phyloP scores from a whole-genome alignment of 306 rosid species.

The Macrotyloma uniflorum region DNA sequence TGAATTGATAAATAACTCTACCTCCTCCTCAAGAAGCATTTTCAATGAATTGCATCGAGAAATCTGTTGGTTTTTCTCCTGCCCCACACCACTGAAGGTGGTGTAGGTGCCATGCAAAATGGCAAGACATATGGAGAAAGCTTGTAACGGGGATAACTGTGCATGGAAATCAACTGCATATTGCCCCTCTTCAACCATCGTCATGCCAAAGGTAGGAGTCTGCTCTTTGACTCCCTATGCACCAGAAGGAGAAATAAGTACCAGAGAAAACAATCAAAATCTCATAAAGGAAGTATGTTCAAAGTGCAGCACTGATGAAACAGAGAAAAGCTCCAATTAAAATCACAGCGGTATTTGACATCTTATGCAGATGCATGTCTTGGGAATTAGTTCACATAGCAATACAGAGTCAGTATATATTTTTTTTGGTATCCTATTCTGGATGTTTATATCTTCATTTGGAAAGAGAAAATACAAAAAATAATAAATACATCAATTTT shows the following conservation, averaged over 20 bases:
- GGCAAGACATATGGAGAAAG: constrained; percentile 88
- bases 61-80: constrained; percentile 51
- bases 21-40: constrained; percentile 71
- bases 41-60: constrained; percentile 65
- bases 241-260: constrained; percentile 32
- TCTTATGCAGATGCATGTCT: constrained; percentile 13
- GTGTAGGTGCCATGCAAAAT: constrained; percentile 76
- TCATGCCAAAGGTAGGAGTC: constrained; percentile 72
- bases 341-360: not conserved
- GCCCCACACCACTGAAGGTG: constrained; percentile 35
- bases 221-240: constrained; percentile 75
- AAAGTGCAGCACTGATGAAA: not conserved
- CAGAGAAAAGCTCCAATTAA: not conserved
- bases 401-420: not conserved
- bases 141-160: constrained; percentile 77
- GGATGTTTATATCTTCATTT: not conserved
- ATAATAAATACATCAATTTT: not conserved
- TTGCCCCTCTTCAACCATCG: constrained; percentile 69
- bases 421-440: constrained; percentile 1
- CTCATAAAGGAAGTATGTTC: not conserved
- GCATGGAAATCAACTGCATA: constrained; percentile 94
- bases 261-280: constrained; percentile 24
- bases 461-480: not conserved
- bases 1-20: constrained; percentile 61
- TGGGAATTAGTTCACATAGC: not conserved